Evolutionary conservation across 352 stramenopile species (phyloP).

Genomic region (Stephanocyclus meneghinianus): DNA sequence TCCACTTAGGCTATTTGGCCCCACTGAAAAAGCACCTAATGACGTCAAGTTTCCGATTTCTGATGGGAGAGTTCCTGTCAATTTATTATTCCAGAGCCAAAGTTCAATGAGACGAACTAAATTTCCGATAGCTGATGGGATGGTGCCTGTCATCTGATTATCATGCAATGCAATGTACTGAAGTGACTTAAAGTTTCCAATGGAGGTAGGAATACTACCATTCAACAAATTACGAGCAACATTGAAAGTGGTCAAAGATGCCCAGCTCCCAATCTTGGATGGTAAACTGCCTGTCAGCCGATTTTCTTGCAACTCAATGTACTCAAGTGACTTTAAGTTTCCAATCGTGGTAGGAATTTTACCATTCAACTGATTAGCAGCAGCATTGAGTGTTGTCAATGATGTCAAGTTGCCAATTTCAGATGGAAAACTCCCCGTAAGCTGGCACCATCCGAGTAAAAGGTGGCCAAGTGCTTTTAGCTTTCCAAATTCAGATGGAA

Average conservation of each 20-base stretch:
- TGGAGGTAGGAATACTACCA: constrained; percentile 11
- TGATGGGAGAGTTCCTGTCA: constrained; percentile 26
- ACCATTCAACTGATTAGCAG: too few species aligned
- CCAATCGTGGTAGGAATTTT: too few species aligned
- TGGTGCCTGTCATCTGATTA: constrained; percentile 25
- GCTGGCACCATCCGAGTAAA: too few species aligned
- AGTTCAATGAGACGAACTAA: too few species aligned
- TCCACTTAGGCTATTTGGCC: constrained; percentile 21
- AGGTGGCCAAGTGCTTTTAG: too few species aligned
- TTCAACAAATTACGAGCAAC: constrained; percentile 41
- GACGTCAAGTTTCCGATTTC: constrained; percentile 29
- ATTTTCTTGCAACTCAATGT: too few species aligned
- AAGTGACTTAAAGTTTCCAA: constrained; percentile 29
- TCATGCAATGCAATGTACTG: constrained; percentile 20
- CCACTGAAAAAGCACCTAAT: constrained; percentile 16
- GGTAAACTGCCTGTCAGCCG: constrained; percentile 1
- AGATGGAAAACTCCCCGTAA: too few species aligned
- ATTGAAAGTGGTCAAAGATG: constrained; percentile 23
- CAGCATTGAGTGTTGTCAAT: too few species aligned
- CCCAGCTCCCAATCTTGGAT: constrained; percentile 38
- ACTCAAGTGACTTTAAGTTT: too few species aligned
- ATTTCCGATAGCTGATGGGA: too few species aligned
- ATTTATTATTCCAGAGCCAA: neutral
- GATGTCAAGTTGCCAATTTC: too few species aligned
- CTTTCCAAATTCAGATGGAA: too few species aligned